Conservation (phyloP, 345 rosid genomes). For the Erysimum cheiranthoides region DNA sequence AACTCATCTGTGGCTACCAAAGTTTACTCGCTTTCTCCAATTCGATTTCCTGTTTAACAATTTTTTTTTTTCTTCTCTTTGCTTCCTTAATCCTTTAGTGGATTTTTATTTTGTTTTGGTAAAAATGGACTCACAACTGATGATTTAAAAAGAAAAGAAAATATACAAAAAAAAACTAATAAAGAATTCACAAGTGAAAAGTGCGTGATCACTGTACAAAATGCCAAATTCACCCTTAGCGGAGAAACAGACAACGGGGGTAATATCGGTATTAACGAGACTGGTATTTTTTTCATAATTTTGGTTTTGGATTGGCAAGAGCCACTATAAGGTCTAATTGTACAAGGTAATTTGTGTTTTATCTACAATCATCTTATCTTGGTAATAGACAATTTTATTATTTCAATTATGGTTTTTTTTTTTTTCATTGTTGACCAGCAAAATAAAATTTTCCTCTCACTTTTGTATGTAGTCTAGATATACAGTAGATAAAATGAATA, state of each 20-base stretch:
- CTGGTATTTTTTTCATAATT: no score
- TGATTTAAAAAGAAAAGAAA: background rate
- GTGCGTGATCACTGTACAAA: slow-evolving; percentile 6
- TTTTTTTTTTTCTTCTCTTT: background rate
- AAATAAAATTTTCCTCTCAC: no score
- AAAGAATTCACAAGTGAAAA: slow-evolving; percentile 24
- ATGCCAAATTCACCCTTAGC: slow-evolving; percentile 4
- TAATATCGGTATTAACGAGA: background rate
- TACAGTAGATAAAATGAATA: no score
- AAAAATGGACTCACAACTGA: slow-evolving; percentile 12
- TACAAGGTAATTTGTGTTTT: no score
- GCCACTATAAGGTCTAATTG: no score
- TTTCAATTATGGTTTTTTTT: no score
- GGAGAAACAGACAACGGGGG: background rate
- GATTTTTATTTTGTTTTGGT: background rate
- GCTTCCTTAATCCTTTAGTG: slow-evolving; percentile 25
- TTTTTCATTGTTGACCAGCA: no score
- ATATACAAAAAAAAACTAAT: background rate
- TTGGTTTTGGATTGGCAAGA: no score
- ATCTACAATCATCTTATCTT: no score
- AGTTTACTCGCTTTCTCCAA: slow-evolving; percentile 35
- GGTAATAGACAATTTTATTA: no score
- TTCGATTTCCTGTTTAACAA: slow-evolving; percentile 28
- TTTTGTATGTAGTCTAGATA: no score
- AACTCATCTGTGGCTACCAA: slow-evolving; percentile 47